Conservation (phyloP, 1,139 yeast species). For the Saccharomyces hybrid region DNA sequence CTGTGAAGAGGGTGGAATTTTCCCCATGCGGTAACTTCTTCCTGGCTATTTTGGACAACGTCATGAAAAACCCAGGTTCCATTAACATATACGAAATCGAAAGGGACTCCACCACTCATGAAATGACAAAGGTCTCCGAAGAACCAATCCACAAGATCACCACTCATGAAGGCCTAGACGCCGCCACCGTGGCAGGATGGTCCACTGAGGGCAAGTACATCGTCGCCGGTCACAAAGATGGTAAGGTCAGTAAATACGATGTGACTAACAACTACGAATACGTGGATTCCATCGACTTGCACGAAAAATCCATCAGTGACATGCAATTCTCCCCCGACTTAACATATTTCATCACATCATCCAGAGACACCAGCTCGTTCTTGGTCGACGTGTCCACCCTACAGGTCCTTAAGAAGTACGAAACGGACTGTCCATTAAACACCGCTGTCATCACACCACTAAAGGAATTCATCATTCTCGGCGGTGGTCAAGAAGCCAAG, state of each 20-base stretch:
- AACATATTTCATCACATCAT: conserved; percentile 84
- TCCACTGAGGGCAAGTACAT: conserved; percentile 65
- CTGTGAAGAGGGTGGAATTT: conserved; percentile 86
- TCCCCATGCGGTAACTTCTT: conserved; percentile 64
- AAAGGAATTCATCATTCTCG: conserved; percentile 85
- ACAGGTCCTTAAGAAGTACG: conserved; percentile 63
- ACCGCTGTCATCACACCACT: conserved; percentile 90
- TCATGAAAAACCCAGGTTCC: conserved; percentile 84
- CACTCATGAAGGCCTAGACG: conserved; percentile 48
- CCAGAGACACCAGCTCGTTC: conserved; percentile 86
- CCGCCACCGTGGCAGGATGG: conserved; percentile 85
- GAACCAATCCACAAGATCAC: conserved; percentile 58
- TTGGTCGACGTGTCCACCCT: conserved; percentile 73
- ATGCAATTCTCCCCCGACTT: conserved; percentile 82
- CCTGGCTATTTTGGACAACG: conserved; percentile 80
- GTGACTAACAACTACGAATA: conserved; percentile 61
- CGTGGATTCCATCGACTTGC: conserved; percentile 51
- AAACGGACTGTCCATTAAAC: conserved; percentile 91
- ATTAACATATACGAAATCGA: conserved; percentile 60
- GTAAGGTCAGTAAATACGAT: conserved; percentile 73
- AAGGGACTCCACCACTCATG: conserved; percentile 35
- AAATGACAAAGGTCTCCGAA: conserved; percentile 29
- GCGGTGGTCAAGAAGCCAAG: conserved; percentile 99
- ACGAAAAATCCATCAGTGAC: conserved; percentile 76
- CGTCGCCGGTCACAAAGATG: conserved; percentile 84